Conservation (phyloP, 2,329 filamentous ascomycete species). For the Botrytis deweyae region DNA sequence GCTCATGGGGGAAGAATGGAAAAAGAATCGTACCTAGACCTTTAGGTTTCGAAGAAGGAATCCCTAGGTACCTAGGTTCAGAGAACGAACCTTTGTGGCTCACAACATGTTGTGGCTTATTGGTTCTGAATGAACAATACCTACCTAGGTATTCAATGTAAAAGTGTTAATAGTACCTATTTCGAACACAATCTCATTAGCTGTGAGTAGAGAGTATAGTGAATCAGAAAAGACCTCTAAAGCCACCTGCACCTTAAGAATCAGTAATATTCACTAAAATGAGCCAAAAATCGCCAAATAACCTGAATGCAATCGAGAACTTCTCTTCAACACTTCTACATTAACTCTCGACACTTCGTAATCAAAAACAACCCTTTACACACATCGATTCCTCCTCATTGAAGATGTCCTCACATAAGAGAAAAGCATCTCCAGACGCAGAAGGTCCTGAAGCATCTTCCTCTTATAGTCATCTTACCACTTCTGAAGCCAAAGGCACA, state of each 20-base stretch:
- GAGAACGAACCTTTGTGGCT: not conserved
- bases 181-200: not conserved
- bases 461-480: not conserved
- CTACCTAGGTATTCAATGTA: not conserved
- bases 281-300: not conserved
- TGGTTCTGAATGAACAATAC: not conserved
- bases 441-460: not conserved
- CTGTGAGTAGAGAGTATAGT: not conserved
- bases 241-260: not conserved
- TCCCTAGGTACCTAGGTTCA: too few relatives aligned
- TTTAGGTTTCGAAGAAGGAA: accelerated
- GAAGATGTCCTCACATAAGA: not conserved
- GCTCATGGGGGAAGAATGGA: not conserved
- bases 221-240: not conserved
- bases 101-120: not conserved
- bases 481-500: not conserved
- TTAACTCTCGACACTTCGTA: not conserved
- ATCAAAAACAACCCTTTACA: not conserved
- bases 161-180: not conserved
- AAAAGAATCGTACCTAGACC: accelerated
- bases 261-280: not conserved
- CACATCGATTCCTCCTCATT: not conserved
- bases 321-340: not conserved
- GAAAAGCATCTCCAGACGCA: not conserved
- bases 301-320: not conserved